These are phyloP conservation scores for Fistulinella prunicolor DNA, from an alignment of 768 basidiomycete species.

Conservation along the genomic window DNA sequence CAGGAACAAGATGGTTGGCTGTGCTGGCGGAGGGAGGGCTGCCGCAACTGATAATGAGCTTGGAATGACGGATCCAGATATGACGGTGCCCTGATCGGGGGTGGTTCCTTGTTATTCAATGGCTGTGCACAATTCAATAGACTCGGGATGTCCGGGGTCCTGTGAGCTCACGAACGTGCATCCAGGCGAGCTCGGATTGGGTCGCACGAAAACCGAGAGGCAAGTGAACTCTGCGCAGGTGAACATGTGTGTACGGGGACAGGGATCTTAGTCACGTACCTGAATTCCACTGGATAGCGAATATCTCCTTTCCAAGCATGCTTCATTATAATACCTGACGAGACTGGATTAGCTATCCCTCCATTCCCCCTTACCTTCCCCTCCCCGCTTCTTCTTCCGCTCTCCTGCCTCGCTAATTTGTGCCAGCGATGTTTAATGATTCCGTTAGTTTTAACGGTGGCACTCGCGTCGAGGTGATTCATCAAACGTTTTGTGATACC, in stretches of 20 bases:
- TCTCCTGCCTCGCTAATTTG: background rate
- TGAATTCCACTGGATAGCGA: slow-evolving; percentile 7
- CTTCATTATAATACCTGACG: too few species aligned
- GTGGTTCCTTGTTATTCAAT: too few species aligned
- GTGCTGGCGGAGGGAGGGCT: too few species aligned
- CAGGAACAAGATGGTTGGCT: too few species aligned
- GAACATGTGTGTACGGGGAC: slow-evolving; percentile 5
- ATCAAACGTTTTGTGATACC: background rate
- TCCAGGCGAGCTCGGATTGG: slow-evolving; percentile 10
- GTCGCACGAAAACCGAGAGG: background rate
- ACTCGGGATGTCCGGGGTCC: slow-evolving; percentile 11
- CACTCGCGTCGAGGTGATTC: slow-evolving; percentile 29
- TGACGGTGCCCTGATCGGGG: too few species aligned
- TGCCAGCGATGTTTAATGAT: slow-evolving; percentile 21
- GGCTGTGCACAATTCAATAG: too few species aligned
- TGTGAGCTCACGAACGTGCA: slow-evolving; percentile 12
- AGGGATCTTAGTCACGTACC: slow-evolving; percentile 9
- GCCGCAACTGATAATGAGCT: too few species aligned
- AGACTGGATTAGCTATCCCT: background rate
- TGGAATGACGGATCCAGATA: too few species aligned
- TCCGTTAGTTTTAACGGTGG: slow-evolving; percentile 27
- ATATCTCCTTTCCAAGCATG: too few species aligned
- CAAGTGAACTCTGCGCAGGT: slow-evolving; percentile 3
- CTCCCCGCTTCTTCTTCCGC: background rate
- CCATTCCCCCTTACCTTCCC: background rate